Evolutionary conservation across 2,329 filamentous ascomycete species (phyloP).

Genomic region (Colletotrichum melonis): DNA sequence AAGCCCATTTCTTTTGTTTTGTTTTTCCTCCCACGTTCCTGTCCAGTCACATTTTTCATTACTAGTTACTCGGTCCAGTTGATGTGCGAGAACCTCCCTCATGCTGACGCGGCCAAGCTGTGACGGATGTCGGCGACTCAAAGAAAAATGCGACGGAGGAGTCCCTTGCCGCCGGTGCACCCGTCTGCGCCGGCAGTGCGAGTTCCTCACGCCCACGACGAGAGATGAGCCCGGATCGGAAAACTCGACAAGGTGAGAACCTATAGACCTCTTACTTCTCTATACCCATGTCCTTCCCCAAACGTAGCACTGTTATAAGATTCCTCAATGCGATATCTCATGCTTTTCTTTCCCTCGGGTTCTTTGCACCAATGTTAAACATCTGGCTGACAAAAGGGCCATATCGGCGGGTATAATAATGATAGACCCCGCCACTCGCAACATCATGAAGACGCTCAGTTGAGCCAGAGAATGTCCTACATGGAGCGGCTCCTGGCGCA

Average conservation of each 20-base stretch:
- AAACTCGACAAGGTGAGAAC: conserved; percentile 17
- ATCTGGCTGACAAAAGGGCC: conserved; percentile 27
- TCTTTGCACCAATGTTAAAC: conserved; percentile 21
- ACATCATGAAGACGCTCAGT: conserved; percentile 35
- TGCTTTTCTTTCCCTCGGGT: neutral
- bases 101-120: conserved; percentile 52
- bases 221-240: conserved; percentile 41
- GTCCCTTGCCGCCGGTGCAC: conserved; percentile 64
- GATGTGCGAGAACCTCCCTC: neutral
- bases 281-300: neutral
- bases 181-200: conserved; percentile 61
- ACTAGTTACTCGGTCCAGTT: neutral
- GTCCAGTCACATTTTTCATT: too few relatives aligned
- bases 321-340: neutral
- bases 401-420: neutral
- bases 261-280: neutral
- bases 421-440: conserved; percentile 14
- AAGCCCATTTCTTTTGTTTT: neutral
- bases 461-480: conserved; percentile 38
- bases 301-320: neutral
- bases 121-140: conserved; percentile 64
- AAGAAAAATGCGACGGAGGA: conserved; percentile 68
- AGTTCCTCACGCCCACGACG: conserved; percentile 53
- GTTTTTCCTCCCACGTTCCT: too few relatives aligned
- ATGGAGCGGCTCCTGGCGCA: conserved; percentile 62